Conservation (phyloP, 2,329 filamentous ascomycete species). For the Fusarium albosuccineum region DNA sequence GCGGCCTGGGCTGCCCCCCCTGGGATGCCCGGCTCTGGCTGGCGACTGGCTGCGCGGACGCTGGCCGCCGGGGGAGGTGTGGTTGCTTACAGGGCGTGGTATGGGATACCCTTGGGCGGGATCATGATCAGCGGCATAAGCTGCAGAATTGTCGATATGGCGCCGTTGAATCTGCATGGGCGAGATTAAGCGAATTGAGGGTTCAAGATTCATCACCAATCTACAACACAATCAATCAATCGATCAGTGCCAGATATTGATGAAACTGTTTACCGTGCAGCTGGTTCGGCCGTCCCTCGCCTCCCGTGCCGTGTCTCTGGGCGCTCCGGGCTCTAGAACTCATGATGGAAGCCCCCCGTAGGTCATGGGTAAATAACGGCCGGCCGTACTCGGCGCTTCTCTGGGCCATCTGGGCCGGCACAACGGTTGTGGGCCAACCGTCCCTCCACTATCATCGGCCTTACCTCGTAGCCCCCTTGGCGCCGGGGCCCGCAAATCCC, state of each 20-base stretch:
- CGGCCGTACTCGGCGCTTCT: slow-evolving; percentile 56
- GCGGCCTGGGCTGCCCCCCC: slow-evolving; percentile 25
- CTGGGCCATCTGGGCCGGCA: slow-evolving; percentile 27
- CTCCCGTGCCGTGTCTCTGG: neutral
- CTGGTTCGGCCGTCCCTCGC: slow-evolving; percentile 19
- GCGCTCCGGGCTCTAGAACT: slow-evolving; percentile 24
- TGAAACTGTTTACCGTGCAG: slow-evolving; percentile 19
- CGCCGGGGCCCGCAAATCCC: slow-evolving; percentile 35
- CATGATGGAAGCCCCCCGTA: slow-evolving; percentile 9
- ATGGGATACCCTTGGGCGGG: neutral
- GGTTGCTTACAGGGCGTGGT: neutral
- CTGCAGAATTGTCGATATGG: neutral
- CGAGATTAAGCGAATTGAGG: neutral
- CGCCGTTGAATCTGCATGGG: no score
- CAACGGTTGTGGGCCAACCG: slow-evolving; percentile 44
- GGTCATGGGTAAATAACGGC: slow-evolving; percentile 38
- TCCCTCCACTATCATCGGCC: slow-evolving; percentile 44
- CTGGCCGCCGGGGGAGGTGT: neutral
- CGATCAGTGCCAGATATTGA: neutral
- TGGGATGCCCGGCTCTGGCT: slow-evolving; percentile 5
- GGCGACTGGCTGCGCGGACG: slow-evolving; percentile 11
- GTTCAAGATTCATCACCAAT: neutral
- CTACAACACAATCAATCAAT: neutral
- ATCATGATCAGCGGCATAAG: neutral
- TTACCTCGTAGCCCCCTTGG: slow-evolving; percentile 50